Conservation (phyloP, 129 eudicot species). For the Chrysanthemum lavandulifolium region DNA sequence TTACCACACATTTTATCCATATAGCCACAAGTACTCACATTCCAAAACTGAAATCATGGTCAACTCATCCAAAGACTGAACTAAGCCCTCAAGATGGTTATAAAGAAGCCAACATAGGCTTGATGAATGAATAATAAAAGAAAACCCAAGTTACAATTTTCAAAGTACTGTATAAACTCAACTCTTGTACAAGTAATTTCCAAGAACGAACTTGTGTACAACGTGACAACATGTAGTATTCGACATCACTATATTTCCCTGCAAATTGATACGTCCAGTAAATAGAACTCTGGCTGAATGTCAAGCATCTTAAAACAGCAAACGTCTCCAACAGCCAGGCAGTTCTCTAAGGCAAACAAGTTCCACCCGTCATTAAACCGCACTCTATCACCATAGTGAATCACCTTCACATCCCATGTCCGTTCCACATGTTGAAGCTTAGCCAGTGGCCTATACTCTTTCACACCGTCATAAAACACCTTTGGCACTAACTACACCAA, state of each 20-base stretch:
- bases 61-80: background rate
- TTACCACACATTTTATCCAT: background rate
- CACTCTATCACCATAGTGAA: background rate
- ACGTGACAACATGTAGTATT: background rate
- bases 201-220: background rate
- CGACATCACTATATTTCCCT: slow-evolving; percentile 16
- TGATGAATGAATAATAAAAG: background rate
- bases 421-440: slow-evolving; percentile 28
- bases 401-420: slow-evolving; percentile 32
- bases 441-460: slow-evolving; percentile 11
- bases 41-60: background rate
- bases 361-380: slow-evolving; percentile 28
- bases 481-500: slow-evolving; percentile 20
- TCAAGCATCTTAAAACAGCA: slow-evolving; percentile 36
- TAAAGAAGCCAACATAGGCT: background rate
- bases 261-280: slow-evolving; percentile 23
- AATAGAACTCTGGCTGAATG: slow-evolving; percentile 21
- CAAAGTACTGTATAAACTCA: background rate
- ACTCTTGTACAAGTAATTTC: background rate
- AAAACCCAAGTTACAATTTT: background rate
- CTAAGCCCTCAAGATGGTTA: background rate
- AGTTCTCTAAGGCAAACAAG: slow-evolving; percentile 24
- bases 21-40: background rate
- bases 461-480: slow-evolving; percentile 10
- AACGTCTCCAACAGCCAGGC: slow-evolving; percentile 33